Conservation (phyloP, 768 basidiomycete genomes). For the Lactarius quietus region DNA sequence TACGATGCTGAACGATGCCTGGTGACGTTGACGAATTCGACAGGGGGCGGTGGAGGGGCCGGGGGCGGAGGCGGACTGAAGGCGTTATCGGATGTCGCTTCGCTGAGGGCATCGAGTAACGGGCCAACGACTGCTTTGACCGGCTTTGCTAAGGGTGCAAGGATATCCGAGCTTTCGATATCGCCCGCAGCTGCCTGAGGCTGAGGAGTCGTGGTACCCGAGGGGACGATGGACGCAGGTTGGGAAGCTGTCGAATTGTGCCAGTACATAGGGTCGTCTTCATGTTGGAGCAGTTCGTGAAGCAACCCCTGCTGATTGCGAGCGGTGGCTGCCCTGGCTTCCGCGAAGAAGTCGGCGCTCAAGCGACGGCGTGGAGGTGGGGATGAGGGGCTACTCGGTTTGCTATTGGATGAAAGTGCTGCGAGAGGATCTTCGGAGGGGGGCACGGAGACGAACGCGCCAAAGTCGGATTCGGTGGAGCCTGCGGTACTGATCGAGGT, state of each 20-base stretch:
- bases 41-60: conserved; percentile 31
- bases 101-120: conserved; percentile 21
- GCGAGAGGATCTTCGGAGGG: conserved; percentile 50
- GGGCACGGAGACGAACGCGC: conserved; percentile 57
- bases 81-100: conserved; percentile 15
- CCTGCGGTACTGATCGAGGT: conserved; percentile 20
- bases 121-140: conserved; percentile 5
- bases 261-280: conserved; percentile 68
- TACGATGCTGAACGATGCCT: conserved; percentile 19
- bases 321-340: conserved; percentile 53
- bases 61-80: conserved; percentile 4
- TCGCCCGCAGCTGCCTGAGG: conserved; percentile 11
- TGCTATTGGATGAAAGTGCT: background rate
- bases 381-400: background rate
- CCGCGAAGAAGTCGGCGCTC: conserved; percentile 44
- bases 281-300: conserved; percentile 59
- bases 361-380: background rate
- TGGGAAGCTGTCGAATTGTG: conserved; percentile 17
- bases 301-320: conserved; percentile 51
- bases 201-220: conserved; percentile 22
- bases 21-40: conserved; percentile 10
- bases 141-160: background rate
- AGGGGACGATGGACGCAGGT: background rate
- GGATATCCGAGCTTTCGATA: background rate
- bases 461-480: conserved; percentile 46